A percentile compares a stretch with the other conserved stretches of the same genome.
These are phyloP conservation scores for Mycosphaerella arachidis DNA, from an alignment of 2,329 filamentous ascomycete genomes.

Conservation along the genomic window DNA sequence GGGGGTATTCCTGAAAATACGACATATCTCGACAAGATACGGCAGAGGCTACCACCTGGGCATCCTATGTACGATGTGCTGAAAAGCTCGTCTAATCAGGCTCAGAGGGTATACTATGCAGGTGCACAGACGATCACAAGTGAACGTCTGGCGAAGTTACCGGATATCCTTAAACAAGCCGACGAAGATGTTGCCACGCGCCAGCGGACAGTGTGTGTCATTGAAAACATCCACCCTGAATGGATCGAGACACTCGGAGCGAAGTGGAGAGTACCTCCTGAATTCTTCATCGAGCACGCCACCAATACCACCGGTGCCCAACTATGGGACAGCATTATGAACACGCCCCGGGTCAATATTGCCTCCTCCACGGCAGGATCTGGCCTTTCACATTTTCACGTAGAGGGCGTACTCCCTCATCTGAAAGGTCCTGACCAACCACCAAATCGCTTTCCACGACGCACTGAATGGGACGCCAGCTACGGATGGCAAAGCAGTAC, in stretches of 20 bases:
- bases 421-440: background rate
- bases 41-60: background rate
- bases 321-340: background rate
- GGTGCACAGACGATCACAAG: background rate
- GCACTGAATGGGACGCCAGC: background rate
- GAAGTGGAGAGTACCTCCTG: slow-evolving; percentile 1
- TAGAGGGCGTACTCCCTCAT: slow-evolving; percentile 1
- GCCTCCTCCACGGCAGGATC: background rate
- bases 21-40: background rate
- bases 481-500: slow-evolving; percentile 2
- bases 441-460: background rate
- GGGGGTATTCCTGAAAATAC: background rate
- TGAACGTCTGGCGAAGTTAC: background rate
- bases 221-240: slow-evolving; percentile 5
- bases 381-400: background rate
- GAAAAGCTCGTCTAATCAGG: background rate
- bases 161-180: background rate
- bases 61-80: background rate
- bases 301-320: background rate
- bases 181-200: background rate
- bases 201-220: background rate
- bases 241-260: background rate
- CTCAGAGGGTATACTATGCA: background rate
- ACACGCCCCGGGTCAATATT: background rate
- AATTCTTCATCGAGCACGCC: slow-evolving; percentile 5